A percentile compares a stretch with the other conserved stretches of the same genome.
Evolutionary conservation across 805 yeast species (phyloP).

Genomic region (Pichia gijzeniarum): DNA sequence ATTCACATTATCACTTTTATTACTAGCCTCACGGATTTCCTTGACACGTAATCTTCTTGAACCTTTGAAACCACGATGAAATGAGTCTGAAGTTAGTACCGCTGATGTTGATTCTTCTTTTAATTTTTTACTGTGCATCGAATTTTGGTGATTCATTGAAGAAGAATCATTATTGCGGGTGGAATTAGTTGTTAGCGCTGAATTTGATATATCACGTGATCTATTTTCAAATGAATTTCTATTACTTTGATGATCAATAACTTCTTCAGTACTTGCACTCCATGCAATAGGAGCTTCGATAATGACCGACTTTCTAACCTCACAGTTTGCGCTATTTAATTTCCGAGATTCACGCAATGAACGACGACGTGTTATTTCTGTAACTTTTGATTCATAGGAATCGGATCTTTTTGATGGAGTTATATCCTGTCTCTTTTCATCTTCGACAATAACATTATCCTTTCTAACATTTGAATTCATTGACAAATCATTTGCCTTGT

Average conservation of each 20-base stretch:
- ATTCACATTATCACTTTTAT: neutral
- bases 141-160: neutral
- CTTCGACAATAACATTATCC: neutral
- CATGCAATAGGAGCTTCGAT: constrained; percentile 55
- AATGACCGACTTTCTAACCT: constrained; percentile 58
- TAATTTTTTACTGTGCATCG: constrained; percentile 13
- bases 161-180: neutral
- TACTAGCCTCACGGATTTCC: constrained; percentile 25
- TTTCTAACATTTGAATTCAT: neutral
- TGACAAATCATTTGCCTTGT: constrained; percentile 1
- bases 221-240: neutral
- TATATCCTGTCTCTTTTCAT: neutral
- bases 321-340: constrained; percentile 45
- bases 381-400: constrained; percentile 61
- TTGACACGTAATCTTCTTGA: constrained; percentile 27
- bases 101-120: neutral
- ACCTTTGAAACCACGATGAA: constrained; percentile 22
- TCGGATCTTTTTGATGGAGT: constrained; percentile 20
- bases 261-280: constrained; percentile 25
- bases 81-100: neutral
- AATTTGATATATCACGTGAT: neutral
- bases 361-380: constrained; percentile 70
- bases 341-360: constrained; percentile 64
- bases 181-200: neutral
- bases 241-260: neutral